Evolutionary conservation across 192 early-diverging fungal genomes (phyloP).

Genomic region (Gigaspora rosea): DNA sequence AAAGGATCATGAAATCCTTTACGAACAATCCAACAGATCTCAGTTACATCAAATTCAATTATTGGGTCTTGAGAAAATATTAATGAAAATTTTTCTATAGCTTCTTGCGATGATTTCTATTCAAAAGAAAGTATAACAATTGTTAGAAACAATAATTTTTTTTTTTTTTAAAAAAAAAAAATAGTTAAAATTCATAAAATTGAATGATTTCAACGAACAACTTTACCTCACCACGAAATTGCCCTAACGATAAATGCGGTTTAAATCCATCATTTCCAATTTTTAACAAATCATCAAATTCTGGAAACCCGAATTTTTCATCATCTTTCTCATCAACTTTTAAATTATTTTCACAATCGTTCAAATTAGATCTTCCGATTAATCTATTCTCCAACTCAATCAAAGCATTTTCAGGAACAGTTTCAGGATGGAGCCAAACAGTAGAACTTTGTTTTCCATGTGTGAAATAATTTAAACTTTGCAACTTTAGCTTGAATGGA

Average conservation of each 20-base stretch:
- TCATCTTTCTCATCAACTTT: not conserved
- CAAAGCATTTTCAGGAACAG: not conserved
- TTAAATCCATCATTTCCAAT: not conserved
- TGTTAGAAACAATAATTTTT: not conserved
- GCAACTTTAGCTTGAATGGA: not conserved
- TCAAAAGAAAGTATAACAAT: not conserved
- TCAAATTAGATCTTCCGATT: not conserved
- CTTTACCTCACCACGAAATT: constrained; percentile 13
- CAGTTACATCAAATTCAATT: not conserved
- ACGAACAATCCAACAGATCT: constrained; percentile 5
- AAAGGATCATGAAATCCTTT: constrained; percentile 20
- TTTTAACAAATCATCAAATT: constrained; percentile 12
- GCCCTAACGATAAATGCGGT: constrained; percentile 14
- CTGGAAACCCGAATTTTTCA: not conserved
- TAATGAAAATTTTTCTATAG: constrained; percentile 7
- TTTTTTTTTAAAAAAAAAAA: too few species aligned
- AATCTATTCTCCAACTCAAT: not conserved
- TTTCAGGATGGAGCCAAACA: constrained; percentile 17
- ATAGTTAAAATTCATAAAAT: not conserved
- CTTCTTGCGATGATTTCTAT: constrained; percentile 15
- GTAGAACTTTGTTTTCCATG: not conserved
- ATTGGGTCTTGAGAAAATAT: constrained; percentile 5
- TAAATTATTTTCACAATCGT: not conserved
- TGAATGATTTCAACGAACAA: not conserved
- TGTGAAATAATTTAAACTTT: constrained; percentile 4